Base-by-base conservation (phyloP, 352 stramenopile species). In the Phytophthora pistaciae region DNA sequence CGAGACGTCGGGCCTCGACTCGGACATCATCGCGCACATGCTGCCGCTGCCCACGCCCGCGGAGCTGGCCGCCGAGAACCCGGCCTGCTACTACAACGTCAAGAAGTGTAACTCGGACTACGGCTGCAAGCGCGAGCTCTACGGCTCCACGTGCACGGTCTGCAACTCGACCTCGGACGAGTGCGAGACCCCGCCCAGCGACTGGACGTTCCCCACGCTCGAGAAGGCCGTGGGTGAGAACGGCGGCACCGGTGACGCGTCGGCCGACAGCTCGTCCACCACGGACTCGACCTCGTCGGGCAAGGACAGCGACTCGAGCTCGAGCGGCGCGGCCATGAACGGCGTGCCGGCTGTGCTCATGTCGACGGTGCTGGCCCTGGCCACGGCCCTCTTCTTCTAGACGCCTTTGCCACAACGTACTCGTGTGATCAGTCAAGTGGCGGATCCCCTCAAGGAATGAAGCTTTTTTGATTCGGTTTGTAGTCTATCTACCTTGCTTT, bases 51-150 rank as follows among this genome's bases (percentile, higher is more conserved):
- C 87, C 10, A 79, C 77, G 5, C 62, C 83, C 10, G 49, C 61
- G 5, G 79, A 91, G 55, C 80, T 94, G 1, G 66, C 59, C 2
- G 61, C 72, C 11, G 71, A 86, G 65, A 94, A 94, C 76, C 87
- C 87, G 11, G 31, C 75, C 56, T 94, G 87, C 74, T 94, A 90
- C 64, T 49, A 75, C 29, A 94, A 89, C 64, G 86, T 89, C 6
- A 71, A 81, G 56, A 79, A 82, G 66, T 93, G 87, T 58, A 87
- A 88, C 66, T 68, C 72, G 8, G 63, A 81, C 20, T 59, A 50
- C 54, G 86, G 86, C 60, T 92, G 86, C 74, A 80, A 82, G 59
- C 84, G 84, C 33, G 83, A 91, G 59, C 72, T 85, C 29, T 90
- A 80, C 44, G 83, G 78, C 57, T 85, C 88, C 56, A 82, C 85